A percentile compares a stretch with the other conserved stretches of the same genome.
phyloP scores from a whole-genome alignment of 371 early-diverging fungal species.

The Rhizopus arrhizus region DNA sequence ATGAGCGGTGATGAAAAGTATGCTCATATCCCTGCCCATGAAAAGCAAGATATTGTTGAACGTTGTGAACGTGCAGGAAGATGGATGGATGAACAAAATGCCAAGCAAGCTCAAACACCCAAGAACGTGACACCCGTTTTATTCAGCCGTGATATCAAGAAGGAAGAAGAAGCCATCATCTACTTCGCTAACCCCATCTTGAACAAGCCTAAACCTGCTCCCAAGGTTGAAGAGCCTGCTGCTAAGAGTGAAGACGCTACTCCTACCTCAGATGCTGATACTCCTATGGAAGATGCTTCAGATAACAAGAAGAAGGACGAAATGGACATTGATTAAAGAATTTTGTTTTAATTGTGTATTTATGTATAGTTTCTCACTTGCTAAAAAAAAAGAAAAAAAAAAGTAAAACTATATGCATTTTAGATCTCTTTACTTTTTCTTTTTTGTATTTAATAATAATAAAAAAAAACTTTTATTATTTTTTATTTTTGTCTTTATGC shows the following conservation, averaged over 20 bases:
- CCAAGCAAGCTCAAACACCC: slow-evolving; percentile 71
- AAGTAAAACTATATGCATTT: background rate
- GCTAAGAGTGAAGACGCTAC: slow-evolving; percentile 27
- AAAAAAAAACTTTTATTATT: background rate
- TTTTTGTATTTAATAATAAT: no score
- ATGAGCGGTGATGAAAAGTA: slow-evolving; percentile 81
- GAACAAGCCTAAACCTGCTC: slow-evolving; percentile 88
- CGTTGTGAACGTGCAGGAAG: slow-evolving; percentile 75
- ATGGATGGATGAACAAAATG: slow-evolving; percentile 86
- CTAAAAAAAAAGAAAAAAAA: slow-evolving; percentile 1
- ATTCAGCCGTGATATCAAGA: slow-evolving; percentile 71
- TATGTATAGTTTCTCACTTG: background rate
- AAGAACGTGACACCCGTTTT: slow-evolving; percentile 80
- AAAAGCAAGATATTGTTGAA: slow-evolving; percentile 80
- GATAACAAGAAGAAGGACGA: slow-evolving; percentile 60
- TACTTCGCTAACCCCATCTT: slow-evolving; percentile 79
- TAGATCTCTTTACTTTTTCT: background rate
- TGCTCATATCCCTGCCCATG: slow-evolving; percentile 85
- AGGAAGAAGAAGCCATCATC: slow-evolving; percentile 69
- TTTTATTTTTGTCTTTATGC: slow-evolving; percentile 10
- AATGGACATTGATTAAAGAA: slow-evolving; percentile 69
- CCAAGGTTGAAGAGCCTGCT: slow-evolving; percentile 51
- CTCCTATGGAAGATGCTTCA: slow-evolving; percentile 42
- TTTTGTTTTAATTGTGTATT: background rate
- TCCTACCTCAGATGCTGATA: slow-evolving; percentile 44